phyloP scores from a whole-genome alignment of 805 yeast species.

The Candida ipomoeae region DNA sequence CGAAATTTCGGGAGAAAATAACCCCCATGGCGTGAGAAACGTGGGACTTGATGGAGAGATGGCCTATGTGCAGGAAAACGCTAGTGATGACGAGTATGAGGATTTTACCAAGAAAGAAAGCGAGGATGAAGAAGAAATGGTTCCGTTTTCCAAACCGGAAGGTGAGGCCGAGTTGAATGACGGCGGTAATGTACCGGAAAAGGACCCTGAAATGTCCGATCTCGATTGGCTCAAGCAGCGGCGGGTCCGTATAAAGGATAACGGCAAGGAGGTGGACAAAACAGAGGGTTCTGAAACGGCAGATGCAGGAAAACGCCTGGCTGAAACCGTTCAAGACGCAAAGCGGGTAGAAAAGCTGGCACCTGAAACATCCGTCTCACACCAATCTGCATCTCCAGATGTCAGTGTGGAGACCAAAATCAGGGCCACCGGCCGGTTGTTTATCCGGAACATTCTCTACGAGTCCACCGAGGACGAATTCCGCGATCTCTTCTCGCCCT shows the following conservation, averaged over 20 bases:
- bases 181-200: neutral
- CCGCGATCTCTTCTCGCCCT: slow-evolving; percentile 54
- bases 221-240: slow-evolving; percentile 82
- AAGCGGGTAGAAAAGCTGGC: no score
- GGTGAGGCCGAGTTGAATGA: slow-evolving; percentile 4
- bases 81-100: slow-evolving; percentile 52
- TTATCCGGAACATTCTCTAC: slow-evolving; percentile 81
- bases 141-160: slow-evolving; percentile 27
- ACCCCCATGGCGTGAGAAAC: neutral
- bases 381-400: no score
- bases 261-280: slow-evolving; percentile 14
- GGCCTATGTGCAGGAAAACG: slow-evolving; percentile 38
- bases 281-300: no score
- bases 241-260: slow-evolving; percentile 59
- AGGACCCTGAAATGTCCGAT: slow-evolving; percentile 54
- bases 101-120: slow-evolving; percentile 36
- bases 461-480: slow-evolving; percentile 79
- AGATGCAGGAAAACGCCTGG: no score
- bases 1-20: no score
- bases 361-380: no score
- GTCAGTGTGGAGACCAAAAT: slow-evolving; percentile 43
- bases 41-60: slow-evolving; percentile 24
- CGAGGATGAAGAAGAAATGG: slow-evolving; percentile 49
- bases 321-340: no score
- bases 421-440: slow-evolving; percentile 70